A percentile compares a stretch with the other conserved stretches of the same genome.
Evolutionary conservation across 768 basidiomycete species (phyloP).

Genomic region (Ramaria sp.): DNA sequence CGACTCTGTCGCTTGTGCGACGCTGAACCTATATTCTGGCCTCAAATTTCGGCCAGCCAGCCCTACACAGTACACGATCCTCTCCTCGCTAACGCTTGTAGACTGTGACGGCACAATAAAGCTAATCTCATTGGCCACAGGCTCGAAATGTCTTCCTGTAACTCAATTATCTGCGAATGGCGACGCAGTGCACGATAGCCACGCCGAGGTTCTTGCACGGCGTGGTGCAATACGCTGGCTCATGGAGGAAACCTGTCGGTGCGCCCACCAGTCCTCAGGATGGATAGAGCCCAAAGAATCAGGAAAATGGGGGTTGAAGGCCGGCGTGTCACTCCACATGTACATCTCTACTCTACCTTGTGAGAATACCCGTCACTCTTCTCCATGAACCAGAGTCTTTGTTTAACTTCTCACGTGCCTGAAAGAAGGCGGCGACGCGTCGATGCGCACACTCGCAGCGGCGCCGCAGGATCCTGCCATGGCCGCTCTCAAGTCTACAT

Average conservation of each 20-base stretch:
- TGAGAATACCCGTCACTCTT: slow-evolving; percentile 26
- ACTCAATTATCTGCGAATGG: slow-evolving; percentile 51
- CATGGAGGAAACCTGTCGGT: slow-evolving; percentile 52
- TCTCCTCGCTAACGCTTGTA: slow-evolving; percentile 45
- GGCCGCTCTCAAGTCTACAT: slow-evolving; percentile 49
- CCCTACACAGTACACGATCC: slow-evolving; percentile 46
- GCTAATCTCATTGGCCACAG: slow-evolving; percentile 60
- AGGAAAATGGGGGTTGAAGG: slow-evolving; percentile 34
- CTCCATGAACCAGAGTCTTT: background rate
- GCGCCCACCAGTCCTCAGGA: slow-evolving; percentile 17
- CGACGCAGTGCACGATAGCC: slow-evolving; percentile 78
- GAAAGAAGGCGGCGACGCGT: slow-evolving; percentile 75
- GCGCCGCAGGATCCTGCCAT: slow-evolving; percentile 58
- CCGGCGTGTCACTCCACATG: slow-evolving; percentile 43
- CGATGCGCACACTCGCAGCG: slow-evolving; percentile 65
- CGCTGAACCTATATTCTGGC: slow-evolving; percentile 33
- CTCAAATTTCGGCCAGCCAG: slow-evolving; percentile 41
- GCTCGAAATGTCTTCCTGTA: slow-evolving; percentile 76
- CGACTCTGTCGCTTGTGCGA: slow-evolving; percentile 25
- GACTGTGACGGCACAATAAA: background rate
- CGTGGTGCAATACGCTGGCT: slow-evolving; percentile 73
- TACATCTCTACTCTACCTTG: slow-evolving; percentile 70
- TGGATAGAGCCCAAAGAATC: slow-evolving; percentile 33
- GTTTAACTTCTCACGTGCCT: background rate
- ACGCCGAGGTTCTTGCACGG: slow-evolving; percentile 87